Base-by-base conservation (phyloP, 257 asterid species). In the Marsdenia floribunda region DNA sequence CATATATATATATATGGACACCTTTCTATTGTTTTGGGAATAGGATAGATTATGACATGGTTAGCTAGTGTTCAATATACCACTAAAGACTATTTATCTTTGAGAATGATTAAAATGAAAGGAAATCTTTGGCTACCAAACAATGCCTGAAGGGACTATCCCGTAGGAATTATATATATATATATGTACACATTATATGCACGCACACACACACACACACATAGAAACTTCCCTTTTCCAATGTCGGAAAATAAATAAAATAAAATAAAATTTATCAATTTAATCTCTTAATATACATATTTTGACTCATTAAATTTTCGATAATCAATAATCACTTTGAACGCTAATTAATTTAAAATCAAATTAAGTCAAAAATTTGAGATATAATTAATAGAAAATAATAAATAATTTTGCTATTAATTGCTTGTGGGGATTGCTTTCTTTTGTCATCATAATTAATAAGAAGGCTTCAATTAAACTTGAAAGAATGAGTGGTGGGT, bases 61-160 rank as follows among this genome's bases (percentile, higher is more conserved):
- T 33, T 61, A 70, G 37, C 35, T 18, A 26, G 16, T 61, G 38
- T 73, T 57, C 70, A 73, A 47, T 60, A 29, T 73, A n/a, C 26
- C 24, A 57, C 22, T 40, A 37, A 37, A 21, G 55, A 42, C 9
- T 47, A 38, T 38, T 5, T 11, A 10, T 22, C 37, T 37, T 6
- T 19, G 35, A 53, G 75, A 71, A 71, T 35, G 75, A 35, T 71
- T 71, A 33, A 53, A 71, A 54, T 24, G 19, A 37, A 35, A 35
- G 46, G 75, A 71, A 71, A 54, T 71, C 53, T 21, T 54, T 54
- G 59, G 53, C 61, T 33, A 71, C 74, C 64, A 24, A 46, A 35
- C 74, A 70, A 5, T 3, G 49, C 29, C 74, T 49, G 33, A 37
- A 55, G 49, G 63, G 35, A 29, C 74, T 26, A 8, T 52, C 50